A percentile compares a stretch with the other conserved stretches of the same genome.
Conservation (phyloP, 345 rosid species). For the Pistacia atlantica region DNA sequence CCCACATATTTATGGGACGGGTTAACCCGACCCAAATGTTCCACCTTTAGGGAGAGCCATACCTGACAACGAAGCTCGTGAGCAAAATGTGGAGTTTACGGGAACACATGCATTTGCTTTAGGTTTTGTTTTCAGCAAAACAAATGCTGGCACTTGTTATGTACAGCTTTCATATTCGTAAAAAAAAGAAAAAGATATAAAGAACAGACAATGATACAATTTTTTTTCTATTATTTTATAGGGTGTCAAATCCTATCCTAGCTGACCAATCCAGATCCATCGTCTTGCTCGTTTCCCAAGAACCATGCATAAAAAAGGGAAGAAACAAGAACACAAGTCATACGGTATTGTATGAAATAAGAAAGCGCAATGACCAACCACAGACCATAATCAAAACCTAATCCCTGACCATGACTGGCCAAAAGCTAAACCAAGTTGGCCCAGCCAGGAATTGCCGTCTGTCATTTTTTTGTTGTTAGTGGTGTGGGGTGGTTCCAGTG, state of each 20-base stretch:
- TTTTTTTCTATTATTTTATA: not conserved
- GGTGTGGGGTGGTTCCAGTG: slow-evolving; percentile 9
- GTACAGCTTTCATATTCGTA: not conserved
- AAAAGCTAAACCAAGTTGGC: slow-evolving; percentile 31
- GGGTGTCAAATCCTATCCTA: not conserved
- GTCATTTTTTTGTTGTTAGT: slow-evolving; percentile 15
- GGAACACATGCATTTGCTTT: not conserved
- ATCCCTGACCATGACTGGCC: slow-evolving; percentile 8
- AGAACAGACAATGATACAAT: not conserved
- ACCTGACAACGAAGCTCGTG: no score
- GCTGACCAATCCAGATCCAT: not conserved
- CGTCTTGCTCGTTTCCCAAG: not conserved
- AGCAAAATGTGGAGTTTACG: no score
- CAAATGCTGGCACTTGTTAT: no score
- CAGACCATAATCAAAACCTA: slow-evolving; percentile 24
- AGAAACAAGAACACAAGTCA: no score
- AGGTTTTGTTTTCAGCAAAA: not conserved
- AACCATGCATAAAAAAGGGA: not conserved
- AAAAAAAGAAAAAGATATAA: not conserved
- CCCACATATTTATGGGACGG: no score
- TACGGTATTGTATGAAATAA: not conserved
- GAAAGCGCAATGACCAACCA: not conserved
- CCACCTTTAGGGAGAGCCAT: no score
- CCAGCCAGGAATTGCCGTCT: slow-evolving; percentile 31
- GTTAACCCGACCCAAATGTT: no score